Base-by-base conservation (phyloP, 805 yeast species). In the Nakazawaea wickerhamii region DNA sequence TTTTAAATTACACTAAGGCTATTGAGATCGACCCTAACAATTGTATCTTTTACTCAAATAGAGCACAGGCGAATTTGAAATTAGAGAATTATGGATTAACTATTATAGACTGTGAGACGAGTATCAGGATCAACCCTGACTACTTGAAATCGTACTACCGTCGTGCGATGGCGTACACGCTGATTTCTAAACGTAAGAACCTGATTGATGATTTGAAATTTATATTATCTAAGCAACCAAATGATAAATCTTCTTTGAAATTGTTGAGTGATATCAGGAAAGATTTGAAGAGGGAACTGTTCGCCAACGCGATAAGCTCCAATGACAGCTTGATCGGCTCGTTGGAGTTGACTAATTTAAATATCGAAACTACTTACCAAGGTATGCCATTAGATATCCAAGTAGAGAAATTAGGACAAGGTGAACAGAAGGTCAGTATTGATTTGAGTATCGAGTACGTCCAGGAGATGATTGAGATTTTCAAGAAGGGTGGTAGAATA, bases 31-130 rank as follows among this genome's bases (percentile, higher is more conserved):
- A 82, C 50, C 60, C 71, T 10, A 50, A 64, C 4, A 79, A 81
- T 40, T 77, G 85, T 2, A 71, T 81, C 25, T 79, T 82, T 48
- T 87, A 70, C 57, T 81, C 96, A 8, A 91, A 91, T 62, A 71
- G 96, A 49, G 96, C 98, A 0, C 89, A 88, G 58, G 95, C 88
- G 1, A 82, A 89, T 51, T 78, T 91, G 55, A 86, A 88, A 54
- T 60, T 81, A 43, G 99, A 91, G 59, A 82, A 81, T 53, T 90
- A 83, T 59, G 98, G 96, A 3, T 69, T 77, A 41, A 95, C 96
- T 1, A 73, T 90, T 2, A 67, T 61, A n/a, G 96, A 90, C 59
- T 81, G 95, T 52, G 75, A 80, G 26, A 63, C 65, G 34, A 86
- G 97, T 1, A 70, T 93, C 34, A 73, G 70, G 37, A 54, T 81